Evolutionary conservation across 129 eudicot species (phyloP).

Genomic region (Rutidosis leptorrhynchoides): DNA sequence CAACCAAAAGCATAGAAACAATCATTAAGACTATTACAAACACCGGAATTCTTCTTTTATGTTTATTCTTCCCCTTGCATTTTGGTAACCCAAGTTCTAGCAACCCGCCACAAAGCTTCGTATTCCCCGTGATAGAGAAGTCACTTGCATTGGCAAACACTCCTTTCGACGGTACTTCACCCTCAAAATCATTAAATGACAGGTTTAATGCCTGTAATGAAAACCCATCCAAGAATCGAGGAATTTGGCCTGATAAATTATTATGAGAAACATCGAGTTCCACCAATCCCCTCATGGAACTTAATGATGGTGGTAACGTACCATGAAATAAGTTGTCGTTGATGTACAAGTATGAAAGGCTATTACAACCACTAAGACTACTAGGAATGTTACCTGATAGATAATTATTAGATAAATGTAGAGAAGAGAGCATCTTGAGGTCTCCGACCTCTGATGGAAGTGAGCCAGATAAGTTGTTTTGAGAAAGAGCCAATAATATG

Average conservation of each 20-base stretch:
- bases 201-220: slow-evolving; percentile 10
- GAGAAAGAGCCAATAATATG: no score
- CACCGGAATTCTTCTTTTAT: neutral
- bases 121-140: neutral
- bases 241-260: slow-evolving; percentile 19
- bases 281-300: no score
- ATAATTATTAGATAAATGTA: slow-evolving; percentile 24
- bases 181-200: slow-evolving; percentile 26
- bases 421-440: neutral
- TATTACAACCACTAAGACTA: no score
- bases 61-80: neutral
- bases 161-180: slow-evolving; percentile 20
- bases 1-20: no score
- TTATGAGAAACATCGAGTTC: no score
- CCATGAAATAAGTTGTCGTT: no score
- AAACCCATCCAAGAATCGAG: neutral
- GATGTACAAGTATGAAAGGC: no score
- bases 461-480: neutral
- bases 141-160: slow-evolving; percentile 22
- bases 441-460: slow-evolving; percentile 18
- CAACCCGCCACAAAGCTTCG: no score
- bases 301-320: no score
- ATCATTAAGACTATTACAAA: no score
- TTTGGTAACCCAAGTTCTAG: slow-evolving; percentile 4
- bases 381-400: no score